Percentiles rank a stretch among this genome's conserved stretches.
Evolutionary conservation across 768 basidiomycete species (phyloP).

Genomic region (Sporobolomyces roseus): DNA sequence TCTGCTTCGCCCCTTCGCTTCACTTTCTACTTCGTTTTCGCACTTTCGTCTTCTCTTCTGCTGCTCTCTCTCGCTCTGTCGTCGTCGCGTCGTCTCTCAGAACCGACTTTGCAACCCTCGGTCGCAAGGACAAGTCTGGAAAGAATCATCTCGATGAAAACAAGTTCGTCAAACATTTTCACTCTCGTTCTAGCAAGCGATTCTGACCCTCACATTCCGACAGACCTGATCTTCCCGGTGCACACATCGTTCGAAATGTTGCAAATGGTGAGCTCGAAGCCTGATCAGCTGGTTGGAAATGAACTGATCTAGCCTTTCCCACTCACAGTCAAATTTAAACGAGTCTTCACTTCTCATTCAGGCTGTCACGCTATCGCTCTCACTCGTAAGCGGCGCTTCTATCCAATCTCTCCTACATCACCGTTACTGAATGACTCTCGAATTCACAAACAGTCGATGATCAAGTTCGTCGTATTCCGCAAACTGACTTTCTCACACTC

Average conservation of each 20-base stretch:
- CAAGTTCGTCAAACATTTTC: constrained; percentile 19
- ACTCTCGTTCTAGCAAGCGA: not conserved
- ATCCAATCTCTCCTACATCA: not conserved
- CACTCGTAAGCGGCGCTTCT: constrained; percentile 50
- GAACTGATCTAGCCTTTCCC: not conserved
- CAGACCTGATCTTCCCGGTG: constrained; percentile 77
- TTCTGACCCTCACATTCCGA: not conserved
- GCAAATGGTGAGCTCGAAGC: constrained; percentile 54
- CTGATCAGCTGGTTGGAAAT: not conserved
- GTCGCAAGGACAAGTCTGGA: constrained; percentile 36
- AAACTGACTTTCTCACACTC: not conserved
- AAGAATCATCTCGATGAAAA: constrained; percentile 14
- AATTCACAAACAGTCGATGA: too few species aligned
- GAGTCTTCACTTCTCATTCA: constrained; percentile 55
- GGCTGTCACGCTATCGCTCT: constrained; percentile 73
- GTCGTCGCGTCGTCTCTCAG: constrained; percentile 8
- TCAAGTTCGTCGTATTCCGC: too few species aligned
- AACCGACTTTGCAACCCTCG: constrained; percentile 39
- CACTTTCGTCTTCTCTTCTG: not conserved
- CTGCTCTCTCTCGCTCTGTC: not conserved
- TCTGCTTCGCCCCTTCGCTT: not conserved
- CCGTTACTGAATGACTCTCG: not conserved
- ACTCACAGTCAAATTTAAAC: constrained; percentile 35
- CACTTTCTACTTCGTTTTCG: too few species aligned
- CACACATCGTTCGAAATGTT: constrained; percentile 82